These are phyloP conservation scores for Didymella glomerata DNA, from an alignment of 2,329 filamentous ascomycete genomes.

Conservation along the genomic window DNA sequence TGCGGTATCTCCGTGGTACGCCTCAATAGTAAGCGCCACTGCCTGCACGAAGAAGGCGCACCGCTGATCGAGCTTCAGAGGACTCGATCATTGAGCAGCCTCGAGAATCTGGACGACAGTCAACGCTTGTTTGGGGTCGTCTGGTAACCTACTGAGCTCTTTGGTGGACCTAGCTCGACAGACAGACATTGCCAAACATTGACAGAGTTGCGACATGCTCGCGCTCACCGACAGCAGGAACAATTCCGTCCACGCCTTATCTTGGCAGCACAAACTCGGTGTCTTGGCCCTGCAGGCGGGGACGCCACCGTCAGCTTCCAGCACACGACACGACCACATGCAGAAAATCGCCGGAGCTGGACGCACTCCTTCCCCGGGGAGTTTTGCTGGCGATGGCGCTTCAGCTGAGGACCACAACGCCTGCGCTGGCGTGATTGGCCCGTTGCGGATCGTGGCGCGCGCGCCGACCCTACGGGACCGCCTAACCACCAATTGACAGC, in stretches of 20 bases:
- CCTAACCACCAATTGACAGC: slow-evolving; percentile 12
- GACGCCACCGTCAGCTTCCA: not conserved
- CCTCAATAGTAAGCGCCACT: no score
- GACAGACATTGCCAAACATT: not conserved
- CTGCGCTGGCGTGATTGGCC: slow-evolving; percentile 6
- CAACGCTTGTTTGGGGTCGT: no score
- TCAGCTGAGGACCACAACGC: slow-evolving; percentile 7
- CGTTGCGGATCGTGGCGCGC: slow-evolving; percentile 9
- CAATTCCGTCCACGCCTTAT: not conserved
- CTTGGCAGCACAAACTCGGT: slow-evolving; percentile 9
- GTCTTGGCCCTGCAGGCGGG: slow-evolving; percentile 6
- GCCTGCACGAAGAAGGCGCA: no score
- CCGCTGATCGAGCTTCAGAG: no score
- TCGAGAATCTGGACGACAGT: no score
- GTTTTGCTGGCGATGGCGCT: slow-evolving; percentile 5
- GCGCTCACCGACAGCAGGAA: not conserved
- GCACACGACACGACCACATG: slow-evolving; percentile 8
- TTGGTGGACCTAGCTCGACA: not conserved
- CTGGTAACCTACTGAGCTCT: no score
- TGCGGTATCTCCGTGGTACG: no score
- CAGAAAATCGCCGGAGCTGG: slow-evolving; percentile 14
- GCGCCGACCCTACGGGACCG: slow-evolving; percentile 12
- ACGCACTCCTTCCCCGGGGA: not conserved
- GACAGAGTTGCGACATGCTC: not conserved
- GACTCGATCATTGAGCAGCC: no score